Percentiles rank a stretch among this genome's conserved stretches.
Conservation (phyloP, 148 eudicot species). For the Bassia scoparia region DNA sequence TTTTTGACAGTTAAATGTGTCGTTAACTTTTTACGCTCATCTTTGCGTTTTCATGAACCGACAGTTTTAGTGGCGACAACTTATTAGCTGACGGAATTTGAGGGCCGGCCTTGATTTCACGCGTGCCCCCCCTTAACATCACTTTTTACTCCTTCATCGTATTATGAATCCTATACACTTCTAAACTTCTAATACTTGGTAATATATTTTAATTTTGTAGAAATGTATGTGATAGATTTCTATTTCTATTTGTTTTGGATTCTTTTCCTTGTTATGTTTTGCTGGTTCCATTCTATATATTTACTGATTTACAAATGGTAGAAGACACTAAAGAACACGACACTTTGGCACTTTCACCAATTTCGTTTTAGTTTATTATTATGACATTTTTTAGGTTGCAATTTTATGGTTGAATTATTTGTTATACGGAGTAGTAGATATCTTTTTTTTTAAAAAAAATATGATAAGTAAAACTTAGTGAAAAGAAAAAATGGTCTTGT, state of each 20-base stretch:
- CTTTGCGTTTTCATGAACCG: slow-evolving; percentile 18
- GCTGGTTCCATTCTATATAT: not conserved
- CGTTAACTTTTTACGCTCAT: not conserved
- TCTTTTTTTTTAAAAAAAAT: too few relatives aligned
- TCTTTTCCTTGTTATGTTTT: slow-evolving; percentile 8
- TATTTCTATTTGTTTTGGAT: slow-evolving; percentile 12
- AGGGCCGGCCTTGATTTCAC: slow-evolving; percentile 41
- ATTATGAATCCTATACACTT: too few relatives aligned
- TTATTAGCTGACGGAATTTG: slow-evolving; percentile 29
- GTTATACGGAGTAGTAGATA: too few relatives aligned
- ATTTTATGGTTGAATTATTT: too few relatives aligned
- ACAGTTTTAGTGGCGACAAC: slow-evolving; percentile 41
- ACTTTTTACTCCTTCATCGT: too few relatives aligned
- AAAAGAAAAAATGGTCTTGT: too few relatives aligned
- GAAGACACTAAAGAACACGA: slow-evolving; percentile 21
- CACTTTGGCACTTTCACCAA: slow-evolving; percentile 33
- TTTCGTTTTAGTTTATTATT: slow-evolving; percentile 1
- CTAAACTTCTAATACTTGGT: not conserved
- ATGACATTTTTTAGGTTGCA: too few relatives aligned
- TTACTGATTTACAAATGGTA: slow-evolving; percentile 22
- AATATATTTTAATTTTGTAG: too few relatives aligned
- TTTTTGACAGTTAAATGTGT: slow-evolving; percentile 1
- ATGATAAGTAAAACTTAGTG: too few relatives aligned
- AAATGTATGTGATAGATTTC: too few relatives aligned
- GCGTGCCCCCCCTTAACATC: slow-evolving; percentile 23